phyloP scores from a whole-genome alignment of 169 alveolate genomes.

The Plasmodium inui region DNA sequence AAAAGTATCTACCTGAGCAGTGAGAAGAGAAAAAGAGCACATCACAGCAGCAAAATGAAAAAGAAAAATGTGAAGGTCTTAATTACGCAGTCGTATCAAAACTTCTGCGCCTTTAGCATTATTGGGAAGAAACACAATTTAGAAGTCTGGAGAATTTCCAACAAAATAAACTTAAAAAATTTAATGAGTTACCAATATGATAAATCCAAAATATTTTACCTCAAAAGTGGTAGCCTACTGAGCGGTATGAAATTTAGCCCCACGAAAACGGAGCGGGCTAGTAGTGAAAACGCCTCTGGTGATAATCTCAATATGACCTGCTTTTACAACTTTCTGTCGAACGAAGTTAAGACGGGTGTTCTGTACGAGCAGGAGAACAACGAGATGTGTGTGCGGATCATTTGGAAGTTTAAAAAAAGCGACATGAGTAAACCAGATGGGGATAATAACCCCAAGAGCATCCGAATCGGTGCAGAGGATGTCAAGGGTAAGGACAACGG shows the following conservation, averaged over 20 bases:
- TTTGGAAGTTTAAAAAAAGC: constrained; percentile 61
- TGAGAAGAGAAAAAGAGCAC: constrained; percentile 29
- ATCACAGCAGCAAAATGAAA: neutral
- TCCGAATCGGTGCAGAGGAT: constrained; percentile 4
- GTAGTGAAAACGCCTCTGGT: neutral
- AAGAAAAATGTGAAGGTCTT: constrained; percentile 58
- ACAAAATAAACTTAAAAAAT: constrained; percentile 16
- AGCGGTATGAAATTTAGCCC: neutral
- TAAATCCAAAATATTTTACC: constrained; percentile 51
- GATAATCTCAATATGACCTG: constrained; percentile 3
- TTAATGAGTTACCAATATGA: constrained; percentile 48
- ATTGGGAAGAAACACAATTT: constrained; percentile 73
- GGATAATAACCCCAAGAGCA: neutral
- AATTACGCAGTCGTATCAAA: constrained; percentile 72
- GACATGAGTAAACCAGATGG: neutral
- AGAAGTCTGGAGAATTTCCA: constrained; percentile 64
- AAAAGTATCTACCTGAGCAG: constrained; percentile 4
- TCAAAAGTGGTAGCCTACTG: constrained; percentile 21
- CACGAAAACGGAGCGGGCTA: neutral
- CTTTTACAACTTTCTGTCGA: constrained; percentile 40
- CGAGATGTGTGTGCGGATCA: constrained; percentile 35
- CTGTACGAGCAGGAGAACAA: constrained; percentile 73
- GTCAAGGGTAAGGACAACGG: neutral
- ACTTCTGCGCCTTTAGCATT: constrained; percentile 70
- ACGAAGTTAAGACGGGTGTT: constrained; percentile 57